Evolutionary conservation across 176 grass and related monocot species (phyloP), one percentile per base, ranked within the genome.

Genomic region (Triticum dicoccoides): DNA sequence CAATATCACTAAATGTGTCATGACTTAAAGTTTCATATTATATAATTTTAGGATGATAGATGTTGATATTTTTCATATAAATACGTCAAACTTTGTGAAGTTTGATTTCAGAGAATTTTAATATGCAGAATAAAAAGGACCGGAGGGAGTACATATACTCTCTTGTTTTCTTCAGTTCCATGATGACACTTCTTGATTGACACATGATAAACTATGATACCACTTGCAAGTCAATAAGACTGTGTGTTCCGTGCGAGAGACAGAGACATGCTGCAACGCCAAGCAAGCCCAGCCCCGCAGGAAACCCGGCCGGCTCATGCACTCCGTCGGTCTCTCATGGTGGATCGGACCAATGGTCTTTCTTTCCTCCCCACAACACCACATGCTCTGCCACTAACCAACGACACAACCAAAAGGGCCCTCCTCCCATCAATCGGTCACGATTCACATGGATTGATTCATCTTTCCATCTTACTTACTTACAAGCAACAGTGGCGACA

Each of bases 301-400:
- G 67, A 72, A 83, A 44, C 59, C 78, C 76, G 47, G 77, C 10
- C 6, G 79, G 76, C 30, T 1, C 27, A 27, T 56, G 80, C 80
- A 68, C 81, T 61, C 33, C 77, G 20, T 17, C 9, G 44, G 2
- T 78, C 35, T 54, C 51, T 54, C 9, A 71, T 23, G 68, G 9
- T n/a, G 6, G 23, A 45, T 76, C 24, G 6, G 23, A 45, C 65
- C 24, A 84, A 52, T 52, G 1, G 1, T 49, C 23, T 17, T 27
- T 1, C 80, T 15, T 61, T 71, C 69, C 56, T 30, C 44, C 56
- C 80, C 41, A 85, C 82, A 18, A 67, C 18, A 45, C 68, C 34
- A 81, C 76, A 82, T 77, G 76, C 45, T 21, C 32, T 11, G 11
- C 72, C 73, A 47, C 80, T 82, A 67, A 76, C 78, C 51, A 88